Evolutionary conservation across 441 rosid species (phyloP).

Genomic region (Populus hybrid): DNA sequence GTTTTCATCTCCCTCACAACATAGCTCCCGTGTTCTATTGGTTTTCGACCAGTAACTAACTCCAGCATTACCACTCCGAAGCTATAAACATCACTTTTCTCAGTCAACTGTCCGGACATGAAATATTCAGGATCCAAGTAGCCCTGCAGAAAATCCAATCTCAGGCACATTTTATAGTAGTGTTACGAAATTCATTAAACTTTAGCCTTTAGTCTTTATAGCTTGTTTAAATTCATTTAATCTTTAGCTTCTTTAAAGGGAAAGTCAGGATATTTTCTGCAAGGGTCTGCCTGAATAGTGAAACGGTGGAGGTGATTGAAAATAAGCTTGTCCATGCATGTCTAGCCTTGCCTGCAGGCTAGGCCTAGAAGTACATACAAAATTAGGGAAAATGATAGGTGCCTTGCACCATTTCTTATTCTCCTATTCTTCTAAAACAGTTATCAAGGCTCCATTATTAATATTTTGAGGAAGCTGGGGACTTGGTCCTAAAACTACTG

Average conservation of each 20-base stretch:
- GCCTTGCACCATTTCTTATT: too few relatives aligned
- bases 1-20: constrained; percentile 58
- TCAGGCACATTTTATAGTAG: not conserved
- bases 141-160: constrained; percentile 31
- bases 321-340: not conserved
- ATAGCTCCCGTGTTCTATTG: constrained; percentile 62
- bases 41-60: constrained; percentile 50
- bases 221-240: not conserved
- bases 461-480: not conserved
- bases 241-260: not conserved
- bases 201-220: not conserved
- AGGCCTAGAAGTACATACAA: not conserved
- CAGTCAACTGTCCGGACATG: constrained; percentile 72
- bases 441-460: not conserved
- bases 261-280: not conserved
- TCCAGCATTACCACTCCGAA: constrained; percentile 71
- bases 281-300: not conserved
- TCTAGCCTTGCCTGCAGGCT: not conserved
- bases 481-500: not conserved
- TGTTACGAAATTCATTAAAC: not conserved
- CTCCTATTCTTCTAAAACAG: not conserved
- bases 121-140: constrained; percentile 80
- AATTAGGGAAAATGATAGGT: not conserved
- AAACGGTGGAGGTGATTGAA: not conserved
- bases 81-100: constrained; percentile 79